Percentiles rank a stretch among this genome's conserved stretches.
Conservation (phyloP, 1,284 basidiomycete species). For the Schizopora paradoxa region DNA sequence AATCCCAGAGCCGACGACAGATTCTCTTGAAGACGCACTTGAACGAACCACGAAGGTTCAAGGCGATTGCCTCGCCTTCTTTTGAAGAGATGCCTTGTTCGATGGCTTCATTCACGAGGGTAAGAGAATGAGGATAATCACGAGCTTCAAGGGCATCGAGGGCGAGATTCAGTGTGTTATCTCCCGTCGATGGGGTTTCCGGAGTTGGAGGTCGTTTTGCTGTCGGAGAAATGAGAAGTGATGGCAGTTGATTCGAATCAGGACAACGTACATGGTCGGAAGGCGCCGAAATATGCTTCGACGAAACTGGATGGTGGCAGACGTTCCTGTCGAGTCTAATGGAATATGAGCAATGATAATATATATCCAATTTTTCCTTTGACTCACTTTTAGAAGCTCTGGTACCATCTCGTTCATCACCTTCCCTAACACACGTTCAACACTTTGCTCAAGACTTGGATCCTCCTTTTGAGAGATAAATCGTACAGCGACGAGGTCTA, state of each 20-base stretch:
- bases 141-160: slow-evolving; percentile 81
- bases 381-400: slow-evolving; percentile 63
- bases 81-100: slow-evolving; percentile 84
- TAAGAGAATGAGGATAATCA: slow-evolving; percentile 83
- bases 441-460: slow-evolving; percentile 70
- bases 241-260: no score
- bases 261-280: slow-evolving; percentile 69
- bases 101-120: slow-evolving; percentile 81
- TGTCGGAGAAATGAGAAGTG: slow-evolving; percentile 40
- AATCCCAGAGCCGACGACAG: no score
- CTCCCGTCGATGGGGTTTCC: slow-evolving; percentile 73
- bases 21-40: slow-evolving; percentile 65
- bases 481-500: slow-evolving; percentile 96
- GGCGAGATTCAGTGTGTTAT: slow-evolving; percentile 78
- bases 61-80: slow-evolving; percentile 77
- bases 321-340: slow-evolving; percentile 27
- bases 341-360: not conserved
- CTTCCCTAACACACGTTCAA: slow-evolving; percentile 91
- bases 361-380: not conserved
- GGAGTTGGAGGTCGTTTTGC: slow-evolving; percentile 71
- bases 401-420: slow-evolving; percentile 69
- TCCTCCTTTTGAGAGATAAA: slow-evolving; percentile 91
- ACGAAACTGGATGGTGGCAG: slow-evolving; percentile 54
- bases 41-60: slow-evolving; percentile 95
- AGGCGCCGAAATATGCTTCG: slow-evolving; percentile 88